These are phyloP conservation scores for Sutorius eximius DNA, from an alignment of 1,284 basidiomycete species.

Conservation along the genomic window DNA sequence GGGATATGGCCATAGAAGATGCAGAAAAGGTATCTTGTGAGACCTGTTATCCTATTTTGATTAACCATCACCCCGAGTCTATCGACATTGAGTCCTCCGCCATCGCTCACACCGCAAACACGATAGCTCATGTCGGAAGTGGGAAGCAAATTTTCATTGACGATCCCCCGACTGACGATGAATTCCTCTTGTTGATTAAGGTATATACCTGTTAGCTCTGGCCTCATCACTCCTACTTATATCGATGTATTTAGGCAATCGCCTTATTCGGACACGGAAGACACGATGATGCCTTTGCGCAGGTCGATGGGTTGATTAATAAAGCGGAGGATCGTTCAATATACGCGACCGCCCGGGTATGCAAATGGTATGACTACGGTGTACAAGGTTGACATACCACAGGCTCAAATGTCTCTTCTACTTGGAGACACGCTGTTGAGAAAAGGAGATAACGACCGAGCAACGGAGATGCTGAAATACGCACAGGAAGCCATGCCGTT, in stretches of 20 bases:
- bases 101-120: neutral
- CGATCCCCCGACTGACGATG: neutral
- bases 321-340: neutral
- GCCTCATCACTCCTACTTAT: no score
- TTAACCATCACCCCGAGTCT: neutral
- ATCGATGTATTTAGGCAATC: constrained; percentile 1
- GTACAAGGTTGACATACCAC: neutral
- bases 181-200: neutral
- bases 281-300: constrained; percentile 2
- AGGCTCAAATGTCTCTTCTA: constrained; percentile 1
- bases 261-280: constrained; percentile 8
- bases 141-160: neutral
- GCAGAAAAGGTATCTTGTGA: neutral
- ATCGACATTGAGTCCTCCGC: neutral
- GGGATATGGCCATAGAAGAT: neutral
- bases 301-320: constrained; percentile 1
- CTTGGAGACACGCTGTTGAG: neutral
- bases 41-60: neutral
- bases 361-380: neutral
- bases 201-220: neutral
- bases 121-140: neutral
- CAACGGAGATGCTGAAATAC: neutral
- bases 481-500: neutral
- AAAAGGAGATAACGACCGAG: neutral
- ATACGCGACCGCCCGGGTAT: constrained; percentile 1